phyloP scores from a whole-genome alignment of 1,284 basidiomycete genomes.

The Sporisorium scitamineum region DNA sequence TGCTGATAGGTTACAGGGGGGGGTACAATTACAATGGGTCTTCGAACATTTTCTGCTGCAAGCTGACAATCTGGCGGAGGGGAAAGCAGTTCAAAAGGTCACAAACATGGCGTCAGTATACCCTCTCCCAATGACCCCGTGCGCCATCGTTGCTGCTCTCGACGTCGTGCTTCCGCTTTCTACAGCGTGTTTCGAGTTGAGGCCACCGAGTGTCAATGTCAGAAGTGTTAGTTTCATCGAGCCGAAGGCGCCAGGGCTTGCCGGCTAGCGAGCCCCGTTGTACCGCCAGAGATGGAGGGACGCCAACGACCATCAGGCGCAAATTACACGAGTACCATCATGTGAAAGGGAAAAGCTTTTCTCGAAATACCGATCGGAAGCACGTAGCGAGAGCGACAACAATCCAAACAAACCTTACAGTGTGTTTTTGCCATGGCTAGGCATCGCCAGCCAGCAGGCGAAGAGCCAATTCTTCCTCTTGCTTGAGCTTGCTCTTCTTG shows the following conservation, averaged over 20 bases:
- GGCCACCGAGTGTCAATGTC: slow-evolving; percentile 15
- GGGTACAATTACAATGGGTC: slow-evolving; percentile 1
- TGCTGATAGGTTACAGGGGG: neutral
- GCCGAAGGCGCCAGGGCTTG: slow-evolving; percentile 53
- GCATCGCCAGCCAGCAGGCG: slow-evolving; percentile 51
- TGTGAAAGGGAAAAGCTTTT: slow-evolving; percentile 17
- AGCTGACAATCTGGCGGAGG: neutral
- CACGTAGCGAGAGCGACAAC: neutral
- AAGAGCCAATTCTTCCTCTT: slow-evolving; percentile 53
- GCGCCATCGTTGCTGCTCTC: neutral
- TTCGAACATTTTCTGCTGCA: neutral
- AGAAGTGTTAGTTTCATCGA: slow-evolving; percentile 58
- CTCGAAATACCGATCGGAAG: neutral
- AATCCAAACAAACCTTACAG: slow-evolving; percentile 13
- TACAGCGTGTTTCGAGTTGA: too few relatives aligned
- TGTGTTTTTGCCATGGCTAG: neutral
- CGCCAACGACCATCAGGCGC: slow-evolving; percentile 56
- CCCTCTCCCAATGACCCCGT: neutral
- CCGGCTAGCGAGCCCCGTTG: slow-evolving; percentile 62
- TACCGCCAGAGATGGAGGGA: slow-evolving; percentile 43
- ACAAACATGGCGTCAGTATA: neutral
- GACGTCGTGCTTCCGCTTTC: slow-evolving; percentile 4
- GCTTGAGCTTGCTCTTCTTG: slow-evolving; percentile 51
- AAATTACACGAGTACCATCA: slow-evolving; percentile 67
- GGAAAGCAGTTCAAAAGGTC: neutral